phyloP scores from a whole-genome alignment of 768 basidiomycete genomes.

The Scleroderma bovista region DNA sequence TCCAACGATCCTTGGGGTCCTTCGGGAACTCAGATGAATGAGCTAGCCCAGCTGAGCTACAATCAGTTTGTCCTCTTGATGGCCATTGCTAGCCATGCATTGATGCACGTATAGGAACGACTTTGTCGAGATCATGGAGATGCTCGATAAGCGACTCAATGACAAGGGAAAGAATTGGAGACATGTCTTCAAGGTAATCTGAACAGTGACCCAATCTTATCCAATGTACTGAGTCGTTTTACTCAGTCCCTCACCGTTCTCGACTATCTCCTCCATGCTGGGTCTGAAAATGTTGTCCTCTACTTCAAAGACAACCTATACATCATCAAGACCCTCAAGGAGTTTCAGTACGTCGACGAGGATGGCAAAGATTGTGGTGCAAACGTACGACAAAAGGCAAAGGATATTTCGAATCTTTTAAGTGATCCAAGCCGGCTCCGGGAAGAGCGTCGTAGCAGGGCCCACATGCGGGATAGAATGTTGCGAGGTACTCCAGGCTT shows the following conservation, averaged over 20 bases:
- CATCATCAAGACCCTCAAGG: conserved; percentile 97
- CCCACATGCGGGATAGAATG: conserved; percentile 95
- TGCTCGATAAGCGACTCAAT: conserved; percentile 96
- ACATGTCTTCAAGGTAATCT: conserved; percentile 91
- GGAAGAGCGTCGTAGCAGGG: conserved; percentile 77
- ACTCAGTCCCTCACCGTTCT: conserved; percentile 81
- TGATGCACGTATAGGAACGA: conserved; percentile 52
- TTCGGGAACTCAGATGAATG: conserved; percentile 97
- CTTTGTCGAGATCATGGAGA: conserved; percentile 99
- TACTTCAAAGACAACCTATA: conserved; percentile 98
- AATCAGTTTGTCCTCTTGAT: conserved; percentile 66
- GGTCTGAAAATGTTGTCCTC: conserved; percentile 96
- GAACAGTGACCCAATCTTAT: background rate
- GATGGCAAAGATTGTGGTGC: conserved; percentile 95
- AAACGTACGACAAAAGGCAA: conserved; percentile 96
- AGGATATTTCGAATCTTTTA: conserved; percentile 94
- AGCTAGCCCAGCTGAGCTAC: conserved; percentile 93
- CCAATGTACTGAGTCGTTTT: conserved; percentile 4
- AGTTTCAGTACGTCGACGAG: conserved; percentile 96
- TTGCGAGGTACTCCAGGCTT: conserved; percentile 48
- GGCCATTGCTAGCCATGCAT: background rate
- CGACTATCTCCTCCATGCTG: conserved; percentile 93
- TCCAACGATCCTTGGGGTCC: conserved; percentile 99
- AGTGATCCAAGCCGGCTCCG: conserved; percentile 81
- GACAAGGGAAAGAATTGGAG: conserved; percentile 99